Evolutionary conservation across 345 rosid species (phyloP).

Genomic region (Eucalyptus fibrosa): DNA sequence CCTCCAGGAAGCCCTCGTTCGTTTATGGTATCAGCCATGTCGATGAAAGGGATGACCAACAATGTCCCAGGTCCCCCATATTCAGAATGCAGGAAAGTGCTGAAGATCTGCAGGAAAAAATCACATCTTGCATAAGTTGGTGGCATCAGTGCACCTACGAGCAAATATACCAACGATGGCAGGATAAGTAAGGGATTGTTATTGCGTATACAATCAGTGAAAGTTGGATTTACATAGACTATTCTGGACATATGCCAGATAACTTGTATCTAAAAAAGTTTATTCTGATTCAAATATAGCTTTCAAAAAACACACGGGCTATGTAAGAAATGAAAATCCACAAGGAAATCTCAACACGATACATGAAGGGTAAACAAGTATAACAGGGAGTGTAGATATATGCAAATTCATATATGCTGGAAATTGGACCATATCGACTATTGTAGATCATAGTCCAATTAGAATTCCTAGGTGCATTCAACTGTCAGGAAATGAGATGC

Average conservation of each 20-base stretch:
- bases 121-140: background rate
- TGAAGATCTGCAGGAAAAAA: constrained; percentile 43
- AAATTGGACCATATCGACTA: background rate
- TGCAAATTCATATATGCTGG: background rate
- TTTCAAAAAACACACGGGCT: background rate
- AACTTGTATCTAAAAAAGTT: background rate
- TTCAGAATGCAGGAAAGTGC: constrained; percentile 60
- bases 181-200: background rate
- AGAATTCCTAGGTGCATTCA: background rate
- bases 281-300: background rate
- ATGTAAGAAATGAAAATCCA: background rate
- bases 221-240: background rate
- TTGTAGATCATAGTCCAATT: background rate
- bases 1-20: constrained; percentile 79
- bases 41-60: constrained; percentile 74
- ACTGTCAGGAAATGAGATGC: background rate
- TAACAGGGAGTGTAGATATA: background rate
- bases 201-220: background rate
- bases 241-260: background rate
- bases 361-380: background rate
- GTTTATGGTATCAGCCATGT: constrained; percentile 81
- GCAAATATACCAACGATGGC: background rate
- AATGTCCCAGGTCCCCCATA: constrained; percentile 96
- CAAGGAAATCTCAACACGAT: background rate
- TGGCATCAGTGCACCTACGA: background rate